Evolutionary conservation across 495 filamentous ascomycete species (phyloP).

Genomic region (Viridothelium virens): DNA sequence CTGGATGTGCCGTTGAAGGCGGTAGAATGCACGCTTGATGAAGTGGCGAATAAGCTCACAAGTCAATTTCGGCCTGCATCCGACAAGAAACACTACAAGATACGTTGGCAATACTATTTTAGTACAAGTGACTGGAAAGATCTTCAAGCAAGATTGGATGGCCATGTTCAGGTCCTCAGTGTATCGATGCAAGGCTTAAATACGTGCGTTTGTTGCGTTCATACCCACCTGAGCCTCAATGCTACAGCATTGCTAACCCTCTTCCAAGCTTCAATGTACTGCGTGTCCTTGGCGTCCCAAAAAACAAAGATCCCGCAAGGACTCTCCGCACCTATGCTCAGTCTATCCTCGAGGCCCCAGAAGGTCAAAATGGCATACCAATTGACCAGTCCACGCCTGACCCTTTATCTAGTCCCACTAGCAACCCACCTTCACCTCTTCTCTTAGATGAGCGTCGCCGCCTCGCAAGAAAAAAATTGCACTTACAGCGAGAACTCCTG

Average conservation of each 20-base stretch:
- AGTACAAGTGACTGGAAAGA: constrained; percentile 8
- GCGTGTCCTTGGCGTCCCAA: neutral
- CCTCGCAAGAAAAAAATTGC: neutral
- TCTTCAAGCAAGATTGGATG: constrained; percentile 4
- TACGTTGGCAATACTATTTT: constrained; percentile 8
- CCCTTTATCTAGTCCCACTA: constrained; percentile 6
- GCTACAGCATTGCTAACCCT: constrained; percentile 6
- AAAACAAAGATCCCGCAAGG: constrained; percentile 1
- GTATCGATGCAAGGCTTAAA: constrained; percentile 6
- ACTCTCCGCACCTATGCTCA: constrained; percentile 7
- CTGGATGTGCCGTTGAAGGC: constrained; percentile 8
- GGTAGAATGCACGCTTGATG: constrained; percentile 6
- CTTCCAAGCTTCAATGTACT: constrained; percentile 5
- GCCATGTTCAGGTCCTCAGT: constrained; percentile 7
- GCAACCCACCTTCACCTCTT: constrained; percentile 1
- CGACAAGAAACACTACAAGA: constrained; percentile 4
- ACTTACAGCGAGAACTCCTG: constrained; percentile 9
- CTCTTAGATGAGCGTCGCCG: constrained; percentile 7
- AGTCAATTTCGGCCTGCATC: constrained; percentile 5
- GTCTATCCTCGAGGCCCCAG: constrained; percentile 4
- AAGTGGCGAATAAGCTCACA: constrained; percentile 9
- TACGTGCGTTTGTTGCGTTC: neutral
- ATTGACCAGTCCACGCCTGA: neutral
- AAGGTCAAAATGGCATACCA: neutral
- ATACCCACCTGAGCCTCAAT: constrained; percentile 6